phyloP scores from a whole-genome alignment of 495 filamentous ascomycete species.

The Oidiodendron maius region DNA sequence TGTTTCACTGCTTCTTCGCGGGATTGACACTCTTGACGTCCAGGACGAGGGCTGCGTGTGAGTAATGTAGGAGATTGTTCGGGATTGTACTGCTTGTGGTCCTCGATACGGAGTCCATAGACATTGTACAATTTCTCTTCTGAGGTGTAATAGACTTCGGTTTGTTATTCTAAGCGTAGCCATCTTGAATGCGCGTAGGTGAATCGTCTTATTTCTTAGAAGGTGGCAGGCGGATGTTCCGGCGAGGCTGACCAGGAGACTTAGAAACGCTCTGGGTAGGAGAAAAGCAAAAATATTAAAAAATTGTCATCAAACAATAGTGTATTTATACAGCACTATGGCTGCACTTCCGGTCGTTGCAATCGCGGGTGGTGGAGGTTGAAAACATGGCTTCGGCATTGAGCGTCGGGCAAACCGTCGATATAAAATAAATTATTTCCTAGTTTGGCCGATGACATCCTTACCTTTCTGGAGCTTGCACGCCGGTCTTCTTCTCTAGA shows the following conservation, averaged over 20 bases:
- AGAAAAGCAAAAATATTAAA: too few species aligned
- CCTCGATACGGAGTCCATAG: slow-evolving; percentile 1
- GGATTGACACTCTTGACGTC: not conserved
- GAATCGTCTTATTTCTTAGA: too few species aligned
- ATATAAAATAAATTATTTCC: too few species aligned
- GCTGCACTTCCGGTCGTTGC: too few species aligned
- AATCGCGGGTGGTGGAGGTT: too few species aligned
- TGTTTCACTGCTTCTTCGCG: not conserved
- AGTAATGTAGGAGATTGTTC: not conserved
- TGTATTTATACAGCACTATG: not conserved
- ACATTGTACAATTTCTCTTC: not conserved
- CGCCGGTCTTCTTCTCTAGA: not conserved
- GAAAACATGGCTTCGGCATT: too few species aligned
- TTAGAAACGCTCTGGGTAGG: too few species aligned
- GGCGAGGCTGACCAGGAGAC: too few species aligned
- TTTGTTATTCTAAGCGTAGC: not conserved
- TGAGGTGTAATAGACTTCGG: not conserved
- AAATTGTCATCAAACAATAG: not conserved
- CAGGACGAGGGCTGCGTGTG: not conserved
- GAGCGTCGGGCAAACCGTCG: too few species aligned
- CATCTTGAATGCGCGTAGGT: slow-evolving; percentile 1
- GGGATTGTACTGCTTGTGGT: not conserved
- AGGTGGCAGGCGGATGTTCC: too few species aligned
- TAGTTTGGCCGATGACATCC: slow-evolving; percentile 18
- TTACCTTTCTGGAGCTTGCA: slow-evolving; percentile 4